Percentiles rank a stretch among this genome's conserved stretches.
Conservation (phyloP, 495 filamentous ascomycete genomes). For the Lasiosphaeria miniovina region DNA sequence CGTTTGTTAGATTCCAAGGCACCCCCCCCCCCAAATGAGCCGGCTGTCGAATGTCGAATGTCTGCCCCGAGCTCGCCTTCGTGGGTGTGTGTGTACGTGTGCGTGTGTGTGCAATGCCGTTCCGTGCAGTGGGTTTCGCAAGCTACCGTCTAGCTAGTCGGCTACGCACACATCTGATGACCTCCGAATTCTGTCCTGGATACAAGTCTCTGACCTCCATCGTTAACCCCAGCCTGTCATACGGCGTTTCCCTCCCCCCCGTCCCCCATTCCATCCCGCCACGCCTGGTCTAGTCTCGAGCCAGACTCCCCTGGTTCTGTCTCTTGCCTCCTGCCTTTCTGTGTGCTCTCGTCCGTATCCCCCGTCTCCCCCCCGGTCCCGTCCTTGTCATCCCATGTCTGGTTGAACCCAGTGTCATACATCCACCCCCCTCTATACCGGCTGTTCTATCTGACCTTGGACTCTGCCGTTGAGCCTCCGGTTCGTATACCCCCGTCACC, state of each 20-base stretch:
- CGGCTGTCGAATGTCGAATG: not conserved
- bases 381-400: constrained; percentile 15
- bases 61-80: constrained; percentile 11
- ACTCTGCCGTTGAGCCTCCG: constrained; percentile 32
- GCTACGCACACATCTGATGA: constrained; percentile 24
- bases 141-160: constrained; percentile 9
- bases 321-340: constrained; percentile 14
- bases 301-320: constrained; percentile 17
- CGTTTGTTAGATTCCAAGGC: constrained; percentile 2
- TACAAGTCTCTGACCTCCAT: constrained; percentile 19
- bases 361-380: constrained; percentile 3
- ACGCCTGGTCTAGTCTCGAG: constrained; percentile 21
- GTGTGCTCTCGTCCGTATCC: constrained; percentile 16
- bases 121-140: constrained; percentile 7
- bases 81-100: no score
- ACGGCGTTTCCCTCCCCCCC: constrained; percentile 24
- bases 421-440: constrained; percentile 23
- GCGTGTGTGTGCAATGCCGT: constrained; percentile 15
- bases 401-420: constrained; percentile 16
- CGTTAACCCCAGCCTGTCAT: constrained; percentile 27
- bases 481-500: constrained; percentile 19
- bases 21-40: not conserved
- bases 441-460: constrained; percentile 4
- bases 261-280: constrained; percentile 15
- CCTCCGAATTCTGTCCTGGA: constrained; percentile 19